These are phyloP conservation scores for Halenospora varia DNA, from an alignment of 495 filamentous ascomycete species.

Conservation along the genomic window DNA sequence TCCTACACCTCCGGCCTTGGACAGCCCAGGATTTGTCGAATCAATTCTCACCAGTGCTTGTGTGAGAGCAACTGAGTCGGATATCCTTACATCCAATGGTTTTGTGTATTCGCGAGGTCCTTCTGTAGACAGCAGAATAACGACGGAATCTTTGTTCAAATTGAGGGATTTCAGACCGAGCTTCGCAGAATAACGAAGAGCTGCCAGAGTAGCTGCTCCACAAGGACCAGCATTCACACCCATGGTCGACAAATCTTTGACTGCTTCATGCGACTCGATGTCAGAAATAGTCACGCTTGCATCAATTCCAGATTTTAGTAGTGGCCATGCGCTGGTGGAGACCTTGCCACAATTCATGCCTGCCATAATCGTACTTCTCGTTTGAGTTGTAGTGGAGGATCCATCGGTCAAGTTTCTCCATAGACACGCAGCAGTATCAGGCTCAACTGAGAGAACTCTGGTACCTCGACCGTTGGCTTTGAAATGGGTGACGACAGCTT, in stretches of 20 bases:
- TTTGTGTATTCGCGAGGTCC: constrained; percentile 23
- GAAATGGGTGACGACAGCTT: constrained; percentile 49
- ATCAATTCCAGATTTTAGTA: constrained; percentile 47
- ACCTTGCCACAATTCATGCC: constrained; percentile 63
- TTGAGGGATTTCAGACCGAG: constrained; percentile 26
- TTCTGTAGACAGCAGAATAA: constrained; percentile 50
- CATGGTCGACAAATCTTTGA: constrained; percentile 37
- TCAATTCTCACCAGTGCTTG: constrained; percentile 9
- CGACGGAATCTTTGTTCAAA: constrained; percentile 34
- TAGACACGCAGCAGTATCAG: constrained; percentile 53
- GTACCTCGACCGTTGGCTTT: constrained; percentile 35
- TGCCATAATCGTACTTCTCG: constrained; percentile 53
- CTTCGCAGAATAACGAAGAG: constrained; percentile 33
- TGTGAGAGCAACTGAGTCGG: background rate
- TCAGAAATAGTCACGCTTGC: constrained; percentile 50
- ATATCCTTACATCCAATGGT: background rate
- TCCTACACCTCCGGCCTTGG: constrained; percentile 32
- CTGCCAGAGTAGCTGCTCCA: constrained; percentile 53
- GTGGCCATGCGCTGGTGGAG: constrained; percentile 52
- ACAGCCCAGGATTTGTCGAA: constrained; percentile 42
- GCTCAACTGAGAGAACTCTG: constrained; percentile 48
- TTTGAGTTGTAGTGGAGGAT: constrained; percentile 38
- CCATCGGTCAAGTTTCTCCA: constrained; percentile 41
- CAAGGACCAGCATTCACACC: constrained; percentile 53
- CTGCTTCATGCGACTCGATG: constrained; percentile 43